Evolutionary conservation across 1,139 yeast genomes (phyloP).

Genomic region (Blastobotrys malaysiensis): DNA sequence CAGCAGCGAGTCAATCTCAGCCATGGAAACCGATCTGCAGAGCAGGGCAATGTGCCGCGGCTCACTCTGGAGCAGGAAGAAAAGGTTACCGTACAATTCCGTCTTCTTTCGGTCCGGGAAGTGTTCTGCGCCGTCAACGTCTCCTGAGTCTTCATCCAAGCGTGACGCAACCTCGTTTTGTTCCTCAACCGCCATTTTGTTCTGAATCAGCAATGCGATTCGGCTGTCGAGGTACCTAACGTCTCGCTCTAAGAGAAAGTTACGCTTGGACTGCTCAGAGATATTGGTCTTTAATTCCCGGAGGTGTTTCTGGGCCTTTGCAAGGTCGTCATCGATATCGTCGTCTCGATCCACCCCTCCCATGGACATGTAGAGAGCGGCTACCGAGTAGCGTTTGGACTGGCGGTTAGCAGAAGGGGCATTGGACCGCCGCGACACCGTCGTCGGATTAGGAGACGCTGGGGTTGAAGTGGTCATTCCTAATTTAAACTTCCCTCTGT

Average conservation of each 20-base stretch:
- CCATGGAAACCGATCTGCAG: constrained; percentile 36
- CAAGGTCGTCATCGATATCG: constrained; percentile 36
- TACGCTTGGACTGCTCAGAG: constrained; percentile 36
- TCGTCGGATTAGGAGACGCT: neutral
- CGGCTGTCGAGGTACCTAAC: constrained; percentile 39
- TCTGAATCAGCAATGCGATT: constrained; percentile 38
- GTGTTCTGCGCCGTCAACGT: constrained; percentile 15
- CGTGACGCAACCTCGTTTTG: constrained; percentile 36
- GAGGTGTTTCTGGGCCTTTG: constrained; percentile 34
- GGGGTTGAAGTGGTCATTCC: neutral
- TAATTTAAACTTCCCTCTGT: too few species aligned
- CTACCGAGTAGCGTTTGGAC: constrained; percentile 35
- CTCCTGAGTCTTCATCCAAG: constrained; percentile 23
- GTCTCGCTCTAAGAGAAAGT: constrained; percentile 38
- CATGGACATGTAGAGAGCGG: constrained; percentile 36
- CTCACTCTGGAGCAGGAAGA: constrained; percentile 38
- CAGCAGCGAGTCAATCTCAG: constrained; percentile 38
- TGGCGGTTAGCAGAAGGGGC: constrained; percentile 26
- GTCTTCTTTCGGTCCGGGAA: constrained; percentile 31
- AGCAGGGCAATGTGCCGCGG: constrained; percentile 38
- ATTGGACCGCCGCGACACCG: constrained; percentile 10
- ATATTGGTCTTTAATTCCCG: constrained; percentile 35
- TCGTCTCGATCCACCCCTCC: constrained; percentile 36
- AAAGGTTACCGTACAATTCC: constrained; percentile 36
- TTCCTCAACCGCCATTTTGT: constrained; percentile 38